These are phyloP conservation scores for Nelumbo lutea DNA, from an alignment of 164 flowering plant species.

Conservation along the genomic window DNA sequence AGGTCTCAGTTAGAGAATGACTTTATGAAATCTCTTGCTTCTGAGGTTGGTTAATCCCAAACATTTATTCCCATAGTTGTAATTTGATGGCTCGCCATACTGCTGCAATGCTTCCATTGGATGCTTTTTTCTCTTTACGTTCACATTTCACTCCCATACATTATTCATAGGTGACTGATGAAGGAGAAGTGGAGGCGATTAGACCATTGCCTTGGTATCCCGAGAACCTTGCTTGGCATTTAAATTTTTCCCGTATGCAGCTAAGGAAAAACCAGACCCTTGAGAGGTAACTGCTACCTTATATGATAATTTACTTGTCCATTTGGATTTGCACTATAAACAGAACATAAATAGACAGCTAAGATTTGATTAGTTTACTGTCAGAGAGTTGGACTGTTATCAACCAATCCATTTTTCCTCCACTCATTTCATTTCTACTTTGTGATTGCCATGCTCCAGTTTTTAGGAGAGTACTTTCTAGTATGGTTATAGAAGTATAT, in stretches of 20 bases:
- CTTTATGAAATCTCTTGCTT: constrained; percentile 67
- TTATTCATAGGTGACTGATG: constrained; percentile 46
- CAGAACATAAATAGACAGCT: background rate
- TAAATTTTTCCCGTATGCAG: constrained; percentile 89
- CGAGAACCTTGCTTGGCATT: constrained; percentile 93
- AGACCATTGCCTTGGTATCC: constrained; percentile 97
- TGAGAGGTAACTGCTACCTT: constrained; percentile 49
- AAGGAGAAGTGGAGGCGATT: constrained; percentile 57
- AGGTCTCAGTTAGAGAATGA: constrained; percentile 73
- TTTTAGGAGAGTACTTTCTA: background rate
- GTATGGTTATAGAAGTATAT: background rate
- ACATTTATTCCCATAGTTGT: too few species aligned
- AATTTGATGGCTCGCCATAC: background rate
- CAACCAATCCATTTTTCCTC: background rate
- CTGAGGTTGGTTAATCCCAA: constrained; percentile 45
- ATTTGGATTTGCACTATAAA: background rate
- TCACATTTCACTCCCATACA: background rate
- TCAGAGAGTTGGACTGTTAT: background rate
- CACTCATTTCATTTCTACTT: background rate
- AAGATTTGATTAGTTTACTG: background rate
- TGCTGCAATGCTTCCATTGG: background rate
- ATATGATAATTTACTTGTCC: background rate
- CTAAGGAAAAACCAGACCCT: constrained; percentile 83
- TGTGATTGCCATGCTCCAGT: background rate
- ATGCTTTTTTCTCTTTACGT: background rate